Percentiles rank a stretch among this genome's conserved stretches.
These are phyloP conservation scores for Pleurotus tuoliensis DNA, from an alignment of 768 basidiomycete species.

Conservation along the genomic window DNA sequence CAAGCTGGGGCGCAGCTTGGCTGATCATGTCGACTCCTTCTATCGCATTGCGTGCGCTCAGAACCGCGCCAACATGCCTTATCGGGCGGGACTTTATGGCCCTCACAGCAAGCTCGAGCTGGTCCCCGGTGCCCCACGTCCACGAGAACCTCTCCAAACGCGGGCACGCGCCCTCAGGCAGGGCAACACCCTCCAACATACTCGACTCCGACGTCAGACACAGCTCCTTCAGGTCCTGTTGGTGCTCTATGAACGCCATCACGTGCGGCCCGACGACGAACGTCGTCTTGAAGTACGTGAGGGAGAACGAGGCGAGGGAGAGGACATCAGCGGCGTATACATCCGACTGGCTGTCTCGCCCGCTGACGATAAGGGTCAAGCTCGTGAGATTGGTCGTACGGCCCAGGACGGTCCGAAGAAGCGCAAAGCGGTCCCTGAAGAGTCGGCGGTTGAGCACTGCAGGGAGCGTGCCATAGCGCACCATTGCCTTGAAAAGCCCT, in stretches of 20 bases:
- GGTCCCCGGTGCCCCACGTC: not conserved
- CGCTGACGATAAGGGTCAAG: not conserved
- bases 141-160: not conserved
- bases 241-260: not conserved
- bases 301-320: not conserved
- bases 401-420: constrained; percentile 1
- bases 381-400: not conserved
- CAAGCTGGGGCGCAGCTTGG: not conserved
- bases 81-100: not conserved
- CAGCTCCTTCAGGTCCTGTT: not conserved
- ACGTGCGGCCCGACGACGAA: not conserved
- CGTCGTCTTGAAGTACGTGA: not conserved
- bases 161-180: not conserved
- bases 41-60: not conserved
- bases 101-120: not conserved
- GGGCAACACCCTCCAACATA: not conserved
- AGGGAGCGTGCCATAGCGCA: not conserved
- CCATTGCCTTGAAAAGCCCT: not conserved
- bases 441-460: not conserved
- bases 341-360: constrained; percentile 2
- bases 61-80: not conserved
- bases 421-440: not conserved
- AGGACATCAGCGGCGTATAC: not conserved
- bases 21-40: not conserved
- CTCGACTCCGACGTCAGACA: not conserved